Evolutionary conservation across 2,329 filamentous ascomycete genomes (phyloP), one percentile per base, ranked within the genome.

Genomic region (Nannizziopsis barbatae): DNA sequence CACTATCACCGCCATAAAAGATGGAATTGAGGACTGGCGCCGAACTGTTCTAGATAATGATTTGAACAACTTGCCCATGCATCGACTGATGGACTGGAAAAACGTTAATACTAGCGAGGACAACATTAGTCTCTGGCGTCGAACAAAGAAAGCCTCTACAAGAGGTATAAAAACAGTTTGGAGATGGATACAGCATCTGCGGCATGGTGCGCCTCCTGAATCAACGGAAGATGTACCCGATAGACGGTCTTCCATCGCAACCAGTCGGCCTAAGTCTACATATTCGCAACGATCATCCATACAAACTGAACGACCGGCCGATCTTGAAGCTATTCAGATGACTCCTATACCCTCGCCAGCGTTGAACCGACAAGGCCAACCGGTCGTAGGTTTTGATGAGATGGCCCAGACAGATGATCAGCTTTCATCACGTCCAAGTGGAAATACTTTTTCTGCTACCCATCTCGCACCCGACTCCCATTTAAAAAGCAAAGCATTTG

Each of bases 91-190:
- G 10, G 83, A 89, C 53, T 96, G 86, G 82, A 76, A 83, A 56
- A 98, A 98, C 58, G 88, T 95, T 58, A 98, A 98, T 58, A 86
- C 89, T 11, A 80, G 84, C 35, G 85, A 88, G 56, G 90, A 95
- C 59, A 82, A 86, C 53, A 76, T 98, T 37, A 88, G 86, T 1
- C 36, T 77, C 22, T 98, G 92, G 92, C 82, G 92, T 59, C 80
- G 73, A 56, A 76, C 92, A 69, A 98, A 98, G 69, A 98, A 98
- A 71, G 84, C 84, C 3, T 87, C 75, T 44, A 83, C 87, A 0
- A 75, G 75, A 54, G 74, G 71, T 30, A 68, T 77, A 10, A 63
- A 83, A 5, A 77, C 72, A 66, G 73, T 71, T 1, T 82, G 71
- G 52, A 66, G 62, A 36, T 73, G 74, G 51, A 72, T 75, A 57